These are phyloP conservation scores for Rhizoclosmatium globosum DNA, from an alignment of 192 early-diverging fungal genomes.

Conservation along the genomic window DNA sequence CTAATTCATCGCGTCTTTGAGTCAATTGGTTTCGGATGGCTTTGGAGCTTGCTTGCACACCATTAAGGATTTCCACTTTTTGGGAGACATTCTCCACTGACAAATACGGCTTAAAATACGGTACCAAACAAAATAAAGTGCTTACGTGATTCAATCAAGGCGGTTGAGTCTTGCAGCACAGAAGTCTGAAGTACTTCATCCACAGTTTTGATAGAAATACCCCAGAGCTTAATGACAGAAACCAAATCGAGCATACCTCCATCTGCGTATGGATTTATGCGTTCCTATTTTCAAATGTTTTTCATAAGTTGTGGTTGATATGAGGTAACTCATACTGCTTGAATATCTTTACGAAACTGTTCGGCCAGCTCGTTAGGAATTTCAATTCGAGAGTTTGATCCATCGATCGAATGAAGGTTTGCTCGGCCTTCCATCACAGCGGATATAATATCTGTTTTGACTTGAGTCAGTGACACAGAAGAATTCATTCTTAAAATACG, in stretches of 20 bases:
- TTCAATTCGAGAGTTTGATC: background rate
- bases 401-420: constrained; percentile 5
- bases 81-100: background rate
- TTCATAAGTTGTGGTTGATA: background rate
- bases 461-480: background rate
- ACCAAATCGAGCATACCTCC: constrained; percentile 10
- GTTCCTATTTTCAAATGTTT: background rate
- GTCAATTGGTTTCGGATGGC: background rate
- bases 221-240: constrained; percentile 14
- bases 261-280: constrained; percentile 4
- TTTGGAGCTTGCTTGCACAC: background rate
- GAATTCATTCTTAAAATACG: background rate
- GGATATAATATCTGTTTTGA: constrained; percentile 6
- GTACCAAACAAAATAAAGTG: background rate
- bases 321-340: background rate
- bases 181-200: background rate
- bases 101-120: background rate
- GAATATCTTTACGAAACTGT: constrained; percentile 15
- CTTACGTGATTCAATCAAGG: background rate
- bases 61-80: background rate
- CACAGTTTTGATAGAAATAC: constrained; percentile 11
- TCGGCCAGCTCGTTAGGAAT: constrained; percentile 8
- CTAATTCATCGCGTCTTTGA: background rate
- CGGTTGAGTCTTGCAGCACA: background rate
- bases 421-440: constrained; percentile 9